A percentile compares a stretch with the other conserved stretches of the same genome.
These are phyloP conservation scores for Asterochloris erici DNA, from an alignment of 139 green algal species.

Conservation along the genomic window DNA sequence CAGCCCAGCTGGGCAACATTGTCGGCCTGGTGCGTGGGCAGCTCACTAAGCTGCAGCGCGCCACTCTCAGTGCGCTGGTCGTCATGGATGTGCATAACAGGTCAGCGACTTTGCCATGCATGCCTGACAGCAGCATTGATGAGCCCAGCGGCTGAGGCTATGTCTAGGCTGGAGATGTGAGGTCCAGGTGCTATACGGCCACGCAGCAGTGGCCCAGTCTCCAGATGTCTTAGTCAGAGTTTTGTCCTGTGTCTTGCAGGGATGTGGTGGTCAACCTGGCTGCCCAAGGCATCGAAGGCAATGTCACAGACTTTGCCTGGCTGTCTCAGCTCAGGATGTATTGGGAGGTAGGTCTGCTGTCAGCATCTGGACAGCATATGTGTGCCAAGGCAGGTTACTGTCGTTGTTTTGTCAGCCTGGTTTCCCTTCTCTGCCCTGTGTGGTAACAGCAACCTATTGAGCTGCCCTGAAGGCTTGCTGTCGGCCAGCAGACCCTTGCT, in stretches of 20 bases:
- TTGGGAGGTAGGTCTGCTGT: slow-evolving; percentile 49
- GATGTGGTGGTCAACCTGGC: slow-evolving; percentile 15
- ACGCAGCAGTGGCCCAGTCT: too few relatives aligned
- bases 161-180: too few relatives aligned
- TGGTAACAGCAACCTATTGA: not conserved
- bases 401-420: too few relatives aligned
- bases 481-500: not conserved
- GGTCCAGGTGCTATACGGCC: too few relatives aligned
- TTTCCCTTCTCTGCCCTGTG: too few relatives aligned
- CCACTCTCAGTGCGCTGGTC: slow-evolving; percentile 68
- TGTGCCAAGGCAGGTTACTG: too few relatives aligned
- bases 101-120: too few relatives aligned
- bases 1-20: slow-evolving; percentile 28
- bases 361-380: not conserved
- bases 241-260: not conserved
- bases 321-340: slow-evolving; percentile 74
- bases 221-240: too few relatives aligned
- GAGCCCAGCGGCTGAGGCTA: too few relatives aligned
- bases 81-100: slow-evolving; percentile 79
- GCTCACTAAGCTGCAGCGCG: slow-evolving; percentile 55
- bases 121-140: too few relatives aligned
- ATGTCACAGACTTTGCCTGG: slow-evolving; percentile 63
- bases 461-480: not conserved
- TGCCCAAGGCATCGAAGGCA: slow-evolving; percentile 16
- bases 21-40: slow-evolving; percentile 53